phyloP scores from a whole-genome alignment of 345 rosid species.

The Cardamine resedifolia region DNA sequence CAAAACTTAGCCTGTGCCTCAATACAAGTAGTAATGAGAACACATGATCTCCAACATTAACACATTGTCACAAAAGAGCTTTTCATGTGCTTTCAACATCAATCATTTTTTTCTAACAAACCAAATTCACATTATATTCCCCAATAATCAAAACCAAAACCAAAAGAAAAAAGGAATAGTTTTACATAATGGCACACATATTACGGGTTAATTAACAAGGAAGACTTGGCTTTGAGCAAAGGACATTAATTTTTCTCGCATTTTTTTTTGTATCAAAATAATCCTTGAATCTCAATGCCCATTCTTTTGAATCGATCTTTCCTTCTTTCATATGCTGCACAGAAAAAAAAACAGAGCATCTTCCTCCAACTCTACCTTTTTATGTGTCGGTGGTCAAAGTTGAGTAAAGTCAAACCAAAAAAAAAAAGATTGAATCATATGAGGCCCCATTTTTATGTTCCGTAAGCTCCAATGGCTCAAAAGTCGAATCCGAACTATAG shows the following conservation, averaged over 20 bases:
- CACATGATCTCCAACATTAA: constrained; percentile 27
- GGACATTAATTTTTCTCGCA: constrained; percentile 50
- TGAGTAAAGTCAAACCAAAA: background rate
- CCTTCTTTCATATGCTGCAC: background rate
- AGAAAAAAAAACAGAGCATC: background rate
- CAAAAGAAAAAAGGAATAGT: background rate
- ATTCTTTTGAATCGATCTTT: background rate
- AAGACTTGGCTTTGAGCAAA: background rate
- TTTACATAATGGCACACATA: background rate
- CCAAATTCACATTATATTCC: background rate
- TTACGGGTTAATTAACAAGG: background rate
- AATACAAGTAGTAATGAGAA: constrained; percentile 21
- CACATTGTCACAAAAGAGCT: constrained; percentile 23
- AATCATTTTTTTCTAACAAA: constrained; percentile 16
- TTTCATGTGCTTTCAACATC: constrained; percentile 29
- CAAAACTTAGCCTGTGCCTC: constrained; percentile 24
- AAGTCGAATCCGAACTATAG: constrained; percentile 1
- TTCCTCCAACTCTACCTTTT: background rate
- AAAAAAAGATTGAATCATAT: background rate
- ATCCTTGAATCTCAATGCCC: constrained; percentile 35
- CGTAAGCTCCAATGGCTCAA: background rate
- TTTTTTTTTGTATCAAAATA: constrained; percentile 81
- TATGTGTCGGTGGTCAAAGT: background rate
- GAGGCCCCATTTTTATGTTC: background rate
- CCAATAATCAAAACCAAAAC: background rate